Evolutionary conservation across 345 rosid genomes (phyloP).

Genomic region (Trapa incisa): DNA sequence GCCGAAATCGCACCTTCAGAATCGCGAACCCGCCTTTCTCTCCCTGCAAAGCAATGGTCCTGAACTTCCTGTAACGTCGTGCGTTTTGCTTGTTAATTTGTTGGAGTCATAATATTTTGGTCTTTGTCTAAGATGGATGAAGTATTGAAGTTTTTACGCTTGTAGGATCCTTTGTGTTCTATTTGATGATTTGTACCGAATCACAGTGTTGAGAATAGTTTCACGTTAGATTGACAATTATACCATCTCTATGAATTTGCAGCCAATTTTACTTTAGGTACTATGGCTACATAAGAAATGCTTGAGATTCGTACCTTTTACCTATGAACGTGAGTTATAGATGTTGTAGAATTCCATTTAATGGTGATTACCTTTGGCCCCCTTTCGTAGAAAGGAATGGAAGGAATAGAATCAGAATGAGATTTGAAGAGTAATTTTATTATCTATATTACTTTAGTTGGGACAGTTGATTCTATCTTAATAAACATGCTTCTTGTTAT

Average conservation of each 20-base stretch:
- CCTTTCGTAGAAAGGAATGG: too few relatives aligned
- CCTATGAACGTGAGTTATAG: not conserved
- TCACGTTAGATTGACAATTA: not conserved
- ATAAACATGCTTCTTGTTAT: too few relatives aligned
- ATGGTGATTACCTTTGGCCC: not conserved
- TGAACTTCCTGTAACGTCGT: not conserved
- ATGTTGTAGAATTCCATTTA: not conserved
- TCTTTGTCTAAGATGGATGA: not conserved
- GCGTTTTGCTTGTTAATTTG: not conserved
- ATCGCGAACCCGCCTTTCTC: not conserved
- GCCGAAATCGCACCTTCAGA: not conserved
- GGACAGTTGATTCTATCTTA: too few relatives aligned
- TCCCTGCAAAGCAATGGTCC: constrained; percentile 7
- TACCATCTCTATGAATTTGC: not conserved
- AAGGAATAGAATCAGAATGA: too few relatives aligned
- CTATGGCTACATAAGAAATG: too few relatives aligned
- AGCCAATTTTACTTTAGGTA: too few relatives aligned
- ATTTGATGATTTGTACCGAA: not conserved
- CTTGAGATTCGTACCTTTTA: not conserved
- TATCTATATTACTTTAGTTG: too few relatives aligned
- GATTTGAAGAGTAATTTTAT: too few relatives aligned
- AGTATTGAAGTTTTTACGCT: not conserved
- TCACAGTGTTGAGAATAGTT: not conserved
- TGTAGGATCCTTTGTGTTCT: not conserved
- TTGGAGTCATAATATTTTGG: not conserved